Evolutionary conservation across 2,329 filamentous ascomycete species (phyloP).

Genomic region (Cryphonectria carpinicola): DNA sequence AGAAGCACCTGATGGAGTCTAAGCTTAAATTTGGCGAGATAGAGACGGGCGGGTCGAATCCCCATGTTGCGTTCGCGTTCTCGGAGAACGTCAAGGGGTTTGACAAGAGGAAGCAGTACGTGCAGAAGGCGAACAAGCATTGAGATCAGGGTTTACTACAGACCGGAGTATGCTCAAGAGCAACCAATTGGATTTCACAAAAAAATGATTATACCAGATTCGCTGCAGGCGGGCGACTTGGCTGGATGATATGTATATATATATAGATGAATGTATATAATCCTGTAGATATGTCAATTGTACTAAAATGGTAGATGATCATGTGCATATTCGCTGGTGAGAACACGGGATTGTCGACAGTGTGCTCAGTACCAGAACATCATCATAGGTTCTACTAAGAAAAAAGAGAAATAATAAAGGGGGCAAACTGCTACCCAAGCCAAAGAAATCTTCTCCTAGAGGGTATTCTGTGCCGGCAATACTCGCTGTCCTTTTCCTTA

Average conservation of each 20-base stretch:
- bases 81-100: constrained; percentile 18
- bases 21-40: constrained; percentile 27
- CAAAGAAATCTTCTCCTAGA: too few species aligned
- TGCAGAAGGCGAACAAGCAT: not conserved
- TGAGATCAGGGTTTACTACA: not conserved
- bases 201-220: not conserved
- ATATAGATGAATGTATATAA: too few species aligned
- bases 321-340: too few species aligned
- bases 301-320: too few species aligned
- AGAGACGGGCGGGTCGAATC: constrained; percentile 11
- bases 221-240: not conserved
- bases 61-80: constrained; percentile 22
- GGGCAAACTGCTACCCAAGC: too few species aligned
- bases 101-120: constrained; percentile 19
- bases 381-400: too few species aligned
- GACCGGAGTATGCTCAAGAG: not conserved
- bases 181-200: not conserved
- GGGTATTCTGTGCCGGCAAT: not conserved
- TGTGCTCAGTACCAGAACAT: too few species aligned
- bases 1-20: constrained; percentile 20
- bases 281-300: too few species aligned
- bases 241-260: too few species aligned
- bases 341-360: too few species aligned
- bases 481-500: not conserved
- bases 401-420: too few species aligned